A percentile compares a stretch with the other conserved stretches of the same genome.
These are phyloP conservation scores for Phytophthora pini DNA, from an alignment of 352 stramenopile genomes.

Conservation along the genomic window DNA sequence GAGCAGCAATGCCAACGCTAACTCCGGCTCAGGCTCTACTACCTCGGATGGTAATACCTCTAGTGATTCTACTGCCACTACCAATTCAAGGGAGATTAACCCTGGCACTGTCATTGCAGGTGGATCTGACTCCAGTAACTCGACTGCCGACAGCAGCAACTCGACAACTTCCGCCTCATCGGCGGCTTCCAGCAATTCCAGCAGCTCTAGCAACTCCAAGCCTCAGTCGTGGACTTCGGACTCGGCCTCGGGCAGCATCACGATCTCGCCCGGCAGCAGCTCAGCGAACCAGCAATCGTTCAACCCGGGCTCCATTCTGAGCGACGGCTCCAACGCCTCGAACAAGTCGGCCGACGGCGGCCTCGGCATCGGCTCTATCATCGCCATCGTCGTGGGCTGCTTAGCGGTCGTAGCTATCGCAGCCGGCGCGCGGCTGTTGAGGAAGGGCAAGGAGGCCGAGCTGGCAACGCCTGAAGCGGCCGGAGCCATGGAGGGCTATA, in stretches of 20 bases:
- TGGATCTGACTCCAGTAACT: slow-evolving; percentile 20
- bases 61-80: slow-evolving; percentile 11
- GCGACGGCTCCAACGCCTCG: slow-evolving; percentile 23
- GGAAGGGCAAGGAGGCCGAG: slow-evolving; percentile 64
- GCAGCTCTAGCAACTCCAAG: slow-evolving; percentile 20
- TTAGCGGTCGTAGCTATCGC: slow-evolving; percentile 77
- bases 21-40: slow-evolving; percentile 12
- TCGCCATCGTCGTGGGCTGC: slow-evolving; percentile 70
- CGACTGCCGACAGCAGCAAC: slow-evolving; percentile 19
- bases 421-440: slow-evolving; percentile 70
- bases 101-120: slow-evolving; percentile 31
- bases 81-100: slow-evolving; percentile 21
- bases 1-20: slow-evolving; percentile 26
- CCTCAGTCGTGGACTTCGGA: slow-evolving; percentile 25
- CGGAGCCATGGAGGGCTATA: slow-evolving; percentile 56
- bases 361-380: slow-evolving; percentile 49
- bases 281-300: slow-evolving; percentile 48
- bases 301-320: slow-evolving; percentile 43
- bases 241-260: slow-evolving; percentile 22
- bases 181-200: slow-evolving; percentile 7
- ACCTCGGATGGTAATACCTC: slow-evolving; percentile 21
- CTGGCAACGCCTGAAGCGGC: slow-evolving; percentile 55
- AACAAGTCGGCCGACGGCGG: slow-evolving; percentile 4
- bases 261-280: slow-evolving; percentile 30
- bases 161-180: slow-evolving; percentile 9